Evolutionary conservation across 352 stramenopile species (phyloP), one percentile per base, ranked within the genome.

Genomic region (Globisporangium echinulatum): DNA sequence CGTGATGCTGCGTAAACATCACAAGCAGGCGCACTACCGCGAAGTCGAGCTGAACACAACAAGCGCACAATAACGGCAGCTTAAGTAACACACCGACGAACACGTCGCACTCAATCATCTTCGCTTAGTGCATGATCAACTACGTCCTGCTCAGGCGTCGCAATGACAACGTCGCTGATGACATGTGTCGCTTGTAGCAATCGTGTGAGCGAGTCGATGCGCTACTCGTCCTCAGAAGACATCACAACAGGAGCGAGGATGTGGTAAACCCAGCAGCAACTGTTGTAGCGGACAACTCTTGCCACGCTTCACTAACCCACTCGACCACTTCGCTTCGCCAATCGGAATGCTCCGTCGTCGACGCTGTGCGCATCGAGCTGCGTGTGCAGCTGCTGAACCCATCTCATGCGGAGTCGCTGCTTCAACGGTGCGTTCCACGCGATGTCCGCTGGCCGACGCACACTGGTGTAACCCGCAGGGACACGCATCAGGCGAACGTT

Each of bases 371-470:
- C 15, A 25, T 60, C 54, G 39, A 60, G 38, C 7, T 60, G 40
- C 11, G 37, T 14, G n/a, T 60, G 54, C 3, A 60, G 54, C 54
- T 14, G 8, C 14, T 53, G 7, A 37, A 10, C 54, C 40, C 54
- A 60, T 11, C 54, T 2, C 37, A 60, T 14, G 3, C 40, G 40
- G 5, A 60, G 54, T 9, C 13, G 37, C 17, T 60, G 1, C 39
- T 60, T 60, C 7, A 49, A 42, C 11, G 44, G 47, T 4, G 44
- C 37, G 52, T 62, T 62, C 56, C 56, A 62, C 10, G 56, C 6
- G 7, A 62, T 13, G 38, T 38, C 56, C 36, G 56, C 56, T 14
- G 46, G 56, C n/a, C 56, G 56, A 46, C 40, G 56, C 11, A 55
- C 56, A 25, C 44, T 53, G 10, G 56, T 44, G 48, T 55, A 62